Conservation (phyloP, 2,329 filamentous ascomycete species). For the Exophiala lecanii-corni region DNA sequence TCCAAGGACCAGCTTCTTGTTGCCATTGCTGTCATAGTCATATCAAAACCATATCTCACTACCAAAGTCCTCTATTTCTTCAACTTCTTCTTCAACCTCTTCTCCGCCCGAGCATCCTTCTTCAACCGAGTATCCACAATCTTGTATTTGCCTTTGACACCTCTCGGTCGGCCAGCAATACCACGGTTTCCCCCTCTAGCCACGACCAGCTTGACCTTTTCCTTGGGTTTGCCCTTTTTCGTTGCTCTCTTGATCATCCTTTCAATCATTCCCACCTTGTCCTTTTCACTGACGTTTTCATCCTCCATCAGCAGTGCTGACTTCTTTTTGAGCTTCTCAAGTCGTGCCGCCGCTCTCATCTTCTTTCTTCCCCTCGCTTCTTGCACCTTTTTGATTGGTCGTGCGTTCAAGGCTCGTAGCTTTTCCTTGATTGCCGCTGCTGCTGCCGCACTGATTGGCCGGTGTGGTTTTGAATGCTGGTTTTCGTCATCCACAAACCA, state of each 20-base stretch:
- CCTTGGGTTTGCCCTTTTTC: constrained; percentile 68
- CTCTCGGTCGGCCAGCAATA: constrained; percentile 78
- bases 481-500: constrained; percentile 96
- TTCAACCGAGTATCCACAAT: constrained; percentile 94
- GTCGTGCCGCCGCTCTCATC: constrained; percentile 80
- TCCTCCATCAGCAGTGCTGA: constrained; percentile 83
- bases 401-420: constrained; percentile 81
- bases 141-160: constrained; percentile 94
- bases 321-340: constrained; percentile 98
- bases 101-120: constrained; percentile 88
- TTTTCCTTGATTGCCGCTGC: constrained; percentile 94
- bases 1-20: too few relatives aligned
- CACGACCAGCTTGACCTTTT: constrained; percentile 81
- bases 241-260: constrained; percentile 78
- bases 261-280: constrained; percentile 81
- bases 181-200: constrained; percentile 80
- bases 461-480: constrained; percentile 75
- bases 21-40: too few relatives aligned
- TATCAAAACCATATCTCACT: background rate
- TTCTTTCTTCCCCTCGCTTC: constrained; percentile 97
- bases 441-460: constrained; percentile 87
- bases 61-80: constrained; percentile 33
- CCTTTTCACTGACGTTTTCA: constrained; percentile 89
- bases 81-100: constrained; percentile 73
- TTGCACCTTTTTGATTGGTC: constrained; percentile 97